Evolutionary conservation across 2,329 filamentous ascomycete genomes (phyloP).

Genomic region (Ceratocystis albifundus): DNA sequence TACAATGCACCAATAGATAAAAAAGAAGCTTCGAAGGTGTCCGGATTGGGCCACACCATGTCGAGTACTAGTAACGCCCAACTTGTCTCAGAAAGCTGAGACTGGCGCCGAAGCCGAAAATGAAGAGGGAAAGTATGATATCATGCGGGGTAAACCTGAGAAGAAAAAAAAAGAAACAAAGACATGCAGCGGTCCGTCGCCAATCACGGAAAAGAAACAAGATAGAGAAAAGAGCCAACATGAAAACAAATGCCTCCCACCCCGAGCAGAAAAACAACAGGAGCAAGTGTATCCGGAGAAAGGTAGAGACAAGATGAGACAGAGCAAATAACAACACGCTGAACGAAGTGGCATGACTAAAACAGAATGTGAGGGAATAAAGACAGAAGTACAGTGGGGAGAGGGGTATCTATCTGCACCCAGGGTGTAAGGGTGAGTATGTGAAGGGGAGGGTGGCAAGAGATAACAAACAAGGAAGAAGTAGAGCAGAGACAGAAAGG

Average conservation of each 20-base stretch:
- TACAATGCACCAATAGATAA: conserved; percentile 7
- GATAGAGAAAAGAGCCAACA: neutral
- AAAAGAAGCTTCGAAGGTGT: neutral
- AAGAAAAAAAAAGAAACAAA: neutral
- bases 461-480: no score
- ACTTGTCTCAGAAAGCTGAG: neutral
- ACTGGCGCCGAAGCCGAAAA: neutral
- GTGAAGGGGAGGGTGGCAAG: neutral
- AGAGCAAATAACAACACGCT: conserved; percentile 7
- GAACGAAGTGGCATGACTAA: neutral
- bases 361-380: neutral
- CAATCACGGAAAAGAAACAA: neutral
- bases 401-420: neutral
- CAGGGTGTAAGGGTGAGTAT: neutral
- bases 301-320: neutral
- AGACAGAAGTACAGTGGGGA: neutral
- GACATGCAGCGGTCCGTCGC: neutral
- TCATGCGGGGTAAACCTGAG: neutral
- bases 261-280: neutral
- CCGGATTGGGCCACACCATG: neutral
- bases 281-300: neutral
- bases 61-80: neutral
- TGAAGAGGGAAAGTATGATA: neutral
- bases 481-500: no score
- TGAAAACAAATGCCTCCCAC: conserved; percentile 8